These are phyloP conservation scores for Erysimum cheiri DNA, from an alignment of 441 rosid genomes.

Conservation along the genomic window DNA sequence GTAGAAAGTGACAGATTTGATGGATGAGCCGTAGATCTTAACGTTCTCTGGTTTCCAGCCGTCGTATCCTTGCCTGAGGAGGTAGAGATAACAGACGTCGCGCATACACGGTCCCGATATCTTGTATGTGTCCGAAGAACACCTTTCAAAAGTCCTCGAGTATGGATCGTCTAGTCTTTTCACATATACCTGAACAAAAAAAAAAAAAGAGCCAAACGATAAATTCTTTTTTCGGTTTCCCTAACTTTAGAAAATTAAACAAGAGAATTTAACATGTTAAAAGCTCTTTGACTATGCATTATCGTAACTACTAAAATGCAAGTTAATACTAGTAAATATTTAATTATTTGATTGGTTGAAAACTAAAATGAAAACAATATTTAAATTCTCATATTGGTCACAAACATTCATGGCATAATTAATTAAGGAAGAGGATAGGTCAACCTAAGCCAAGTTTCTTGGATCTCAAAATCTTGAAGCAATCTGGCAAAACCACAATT, in stretches of 20 bases:
- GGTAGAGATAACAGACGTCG: slow-evolving; percentile 49
- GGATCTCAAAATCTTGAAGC: not conserved
- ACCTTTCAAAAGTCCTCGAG: slow-evolving; percentile 50
- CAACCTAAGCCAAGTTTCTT: not conserved
- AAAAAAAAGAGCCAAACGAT: not conserved
- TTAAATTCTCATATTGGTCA: no score
- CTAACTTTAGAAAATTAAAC: not conserved
- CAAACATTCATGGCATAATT: no score
- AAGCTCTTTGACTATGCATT: not conserved
- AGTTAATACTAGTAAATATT: not conserved
- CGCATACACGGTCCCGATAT: slow-evolving; percentile 53
- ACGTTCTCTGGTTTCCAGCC: slow-evolving; percentile 63
- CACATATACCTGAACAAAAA: slow-evolving; percentile 44
- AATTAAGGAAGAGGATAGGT: not conserved
- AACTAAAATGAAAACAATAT: not conserved
- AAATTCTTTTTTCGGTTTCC: not conserved
- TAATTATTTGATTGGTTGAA: not conserved
- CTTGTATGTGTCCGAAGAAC: slow-evolving; percentile 56
- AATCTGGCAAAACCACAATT: not conserved
- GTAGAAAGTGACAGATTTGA: slow-evolving; percentile 50
- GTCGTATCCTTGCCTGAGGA: slow-evolving; percentile 56
- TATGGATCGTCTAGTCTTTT: slow-evolving; percentile 55
- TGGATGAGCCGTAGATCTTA: slow-evolving; percentile 48
- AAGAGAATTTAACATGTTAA: not conserved
- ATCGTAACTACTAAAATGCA: not conserved